A percentile compares a stretch with the other conserved stretches of the same genome.
Conservation (phyloP, 2,329 filamentous ascomycete species). For the Xylariales sp. region DNA sequence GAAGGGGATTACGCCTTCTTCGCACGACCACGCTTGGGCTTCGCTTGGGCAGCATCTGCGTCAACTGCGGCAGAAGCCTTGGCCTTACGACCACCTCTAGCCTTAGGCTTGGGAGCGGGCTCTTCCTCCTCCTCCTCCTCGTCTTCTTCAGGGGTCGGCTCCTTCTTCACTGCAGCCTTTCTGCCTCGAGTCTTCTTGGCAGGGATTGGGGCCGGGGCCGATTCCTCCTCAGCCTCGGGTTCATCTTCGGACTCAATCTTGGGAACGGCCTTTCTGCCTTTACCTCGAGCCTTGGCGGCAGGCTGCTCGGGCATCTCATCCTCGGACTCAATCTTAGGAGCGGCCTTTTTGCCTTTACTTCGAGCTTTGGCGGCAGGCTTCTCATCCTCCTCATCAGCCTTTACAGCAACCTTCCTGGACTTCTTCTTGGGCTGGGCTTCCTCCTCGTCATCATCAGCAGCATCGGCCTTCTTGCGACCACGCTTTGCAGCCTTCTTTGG, state of each 20-base stretch:
- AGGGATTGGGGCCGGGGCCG: slow-evolving; percentile 28
- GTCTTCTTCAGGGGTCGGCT: slow-evolving; percentile 16
- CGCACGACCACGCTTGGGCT: slow-evolving; percentile 7
- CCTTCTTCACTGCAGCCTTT: slow-evolving; percentile 7
- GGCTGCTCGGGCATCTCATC: slow-evolving; percentile 27
- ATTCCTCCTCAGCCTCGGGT: too few relatives aligned
- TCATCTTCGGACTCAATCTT: slow-evolving; percentile 18
- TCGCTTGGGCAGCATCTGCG: neutral
- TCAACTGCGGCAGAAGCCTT: slow-evolving; percentile 6
- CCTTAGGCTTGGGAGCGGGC: slow-evolving; percentile 16
- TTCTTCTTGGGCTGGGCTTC: slow-evolving; percentile 35
- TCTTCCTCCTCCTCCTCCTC: slow-evolving; percentile 14
- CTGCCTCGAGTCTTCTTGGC: slow-evolving; percentile 22
- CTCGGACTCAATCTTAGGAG: slow-evolving; percentile 16
- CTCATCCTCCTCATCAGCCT: slow-evolving; percentile 21
- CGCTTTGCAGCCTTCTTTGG: slow-evolving; percentile 33
- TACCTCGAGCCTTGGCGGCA: slow-evolving; percentile 22
- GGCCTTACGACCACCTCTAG: slow-evolving; percentile 18
- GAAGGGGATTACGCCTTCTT: slow-evolving; percentile 5
- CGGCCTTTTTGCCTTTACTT: slow-evolving; percentile 27
- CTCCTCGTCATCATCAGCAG: slow-evolving; percentile 22
- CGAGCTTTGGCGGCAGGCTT: slow-evolving; percentile 18
- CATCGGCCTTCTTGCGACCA: slow-evolving; percentile 29
- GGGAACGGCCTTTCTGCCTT: slow-evolving; percentile 15
- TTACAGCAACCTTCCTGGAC: slow-evolving; percentile 23